Conservation (phyloP, 2,329 filamentous ascomycete species). For the Orbilia blumenaviensis region DNA sequence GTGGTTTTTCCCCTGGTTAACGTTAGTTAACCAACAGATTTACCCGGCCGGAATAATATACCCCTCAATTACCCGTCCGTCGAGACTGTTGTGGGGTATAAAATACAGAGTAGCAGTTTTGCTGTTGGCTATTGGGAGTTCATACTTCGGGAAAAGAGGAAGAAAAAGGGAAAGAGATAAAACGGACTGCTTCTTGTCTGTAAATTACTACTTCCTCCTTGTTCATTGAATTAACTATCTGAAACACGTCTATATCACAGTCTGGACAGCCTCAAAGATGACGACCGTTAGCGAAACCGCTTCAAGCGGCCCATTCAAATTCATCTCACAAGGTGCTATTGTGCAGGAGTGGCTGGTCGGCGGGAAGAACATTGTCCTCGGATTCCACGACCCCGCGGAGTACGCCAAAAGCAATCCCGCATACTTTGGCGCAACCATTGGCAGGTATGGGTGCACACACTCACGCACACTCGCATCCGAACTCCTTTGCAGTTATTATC, state of each 20-base stretch:
- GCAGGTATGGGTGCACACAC: no score
- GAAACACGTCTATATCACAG: not conserved
- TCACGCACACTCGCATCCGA: constrained; percentile 57
- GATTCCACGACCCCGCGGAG: constrained; percentile 75
- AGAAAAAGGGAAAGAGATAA: no score
- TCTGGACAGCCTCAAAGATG: not conserved
- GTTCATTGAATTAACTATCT: not conserved
- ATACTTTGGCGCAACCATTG: constrained; percentile 94
- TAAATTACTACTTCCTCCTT: not conserved
- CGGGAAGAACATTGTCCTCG: constrained; percentile 85
- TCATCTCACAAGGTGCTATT: constrained; percentile 79
- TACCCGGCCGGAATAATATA: constrained; percentile 40
- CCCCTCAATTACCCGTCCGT: constrained; percentile 49
- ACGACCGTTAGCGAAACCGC: constrained; percentile 19
- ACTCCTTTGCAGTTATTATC: not conserved
- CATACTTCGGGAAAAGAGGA: not conserved
- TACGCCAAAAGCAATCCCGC: constrained; percentile 75
- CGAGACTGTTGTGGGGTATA: constrained; percentile 17
- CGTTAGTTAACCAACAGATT: constrained; percentile 18
- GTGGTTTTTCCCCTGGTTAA: not conserved
- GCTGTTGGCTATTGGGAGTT: not conserved
- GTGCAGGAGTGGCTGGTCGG: constrained; percentile 82
- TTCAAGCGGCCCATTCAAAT: constrained; percentile 64
- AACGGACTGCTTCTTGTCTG: not conserved
- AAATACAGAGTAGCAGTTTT: not conserved